A percentile compares a stretch with the other conserved stretches of the same genome.
These are phyloP conservation scores for Aspergillus steynii DNA, from an alignment of 495 filamentous ascomycete genomes.

Conservation along the genomic window DNA sequence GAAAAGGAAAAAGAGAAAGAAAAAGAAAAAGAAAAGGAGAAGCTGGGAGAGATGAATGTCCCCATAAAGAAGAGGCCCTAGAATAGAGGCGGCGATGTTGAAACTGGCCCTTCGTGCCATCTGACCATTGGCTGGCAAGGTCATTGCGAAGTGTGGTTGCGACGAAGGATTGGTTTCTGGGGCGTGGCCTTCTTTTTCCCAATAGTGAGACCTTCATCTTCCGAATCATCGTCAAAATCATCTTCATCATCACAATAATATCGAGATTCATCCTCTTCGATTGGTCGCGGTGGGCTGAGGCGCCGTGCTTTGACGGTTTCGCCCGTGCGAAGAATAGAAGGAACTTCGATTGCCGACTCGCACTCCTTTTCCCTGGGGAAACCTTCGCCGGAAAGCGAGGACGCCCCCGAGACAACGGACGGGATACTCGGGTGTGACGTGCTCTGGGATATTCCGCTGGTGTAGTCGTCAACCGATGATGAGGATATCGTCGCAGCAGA, in stretches of 20 bases:
- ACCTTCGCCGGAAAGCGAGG: constrained; percentile 65
- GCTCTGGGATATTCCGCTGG: constrained; percentile 61
- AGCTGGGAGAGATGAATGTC: too few species aligned
- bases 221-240: constrained; percentile 45
- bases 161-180: constrained; percentile 26
- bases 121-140: constrained; percentile 9
- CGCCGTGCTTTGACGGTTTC: constrained; percentile 45
- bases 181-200: constrained; percentile 38
- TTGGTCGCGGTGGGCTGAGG: constrained; percentile 21
- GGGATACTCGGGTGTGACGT: constrained; percentile 75
- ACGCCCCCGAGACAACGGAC: constrained; percentile 76
- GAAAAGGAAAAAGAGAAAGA: constrained; percentile 10
- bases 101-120: neutral
- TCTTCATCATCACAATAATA: constrained; percentile 51
- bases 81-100: too few species aligned
- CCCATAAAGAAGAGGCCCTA: too few species aligned
- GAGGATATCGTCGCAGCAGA: constrained; percentile 55
- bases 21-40: constrained; percentile 5
- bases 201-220: constrained; percentile 51
- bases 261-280: constrained; percentile 43
- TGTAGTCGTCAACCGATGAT: constrained; percentile 51
- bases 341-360: constrained; percentile 28
- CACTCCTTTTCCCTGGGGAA: constrained; percentile 25
- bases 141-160: constrained; percentile 15
- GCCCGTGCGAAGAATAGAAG: constrained; percentile 46